Percentiles rank a stretch among this genome's conserved stretches.
phyloP scores from a whole-genome alignment of 208 protist species.

The Trypanosoma avium region DNA sequence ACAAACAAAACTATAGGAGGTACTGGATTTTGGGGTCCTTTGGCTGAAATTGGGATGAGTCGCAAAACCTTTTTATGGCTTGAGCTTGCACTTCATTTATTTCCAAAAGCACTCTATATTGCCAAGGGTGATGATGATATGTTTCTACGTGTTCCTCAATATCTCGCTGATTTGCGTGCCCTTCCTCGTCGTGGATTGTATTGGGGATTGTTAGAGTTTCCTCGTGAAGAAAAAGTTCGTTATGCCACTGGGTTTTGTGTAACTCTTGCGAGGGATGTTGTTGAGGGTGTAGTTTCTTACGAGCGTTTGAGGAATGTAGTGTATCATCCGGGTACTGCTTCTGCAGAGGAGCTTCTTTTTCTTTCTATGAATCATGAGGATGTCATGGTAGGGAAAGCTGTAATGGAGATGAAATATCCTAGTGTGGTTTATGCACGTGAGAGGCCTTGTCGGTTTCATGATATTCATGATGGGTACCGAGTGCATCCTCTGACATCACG shows the following conservation, averaged over 20 bases:
- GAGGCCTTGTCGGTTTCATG: slow-evolving; percentile 7
- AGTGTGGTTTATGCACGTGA: neutral
- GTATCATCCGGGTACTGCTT: neutral
- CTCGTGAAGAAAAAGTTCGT: neutral
- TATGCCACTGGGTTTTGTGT: slow-evolving; percentile 5
- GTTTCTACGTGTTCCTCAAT: slow-evolving; percentile 47
- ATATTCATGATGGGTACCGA: slow-evolving; percentile 1
- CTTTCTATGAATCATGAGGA: slow-evolving; percentile 15
- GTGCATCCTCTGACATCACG: neutral
- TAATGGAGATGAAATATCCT: neutral
- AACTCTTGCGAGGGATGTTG: slow-evolving; percentile 7
- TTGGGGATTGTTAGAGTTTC: neutral
- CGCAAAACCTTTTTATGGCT: slow-evolving; percentile 46
- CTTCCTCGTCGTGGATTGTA: slow-evolving; percentile 12
- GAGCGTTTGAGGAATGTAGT: slow-evolving; percentile 1
- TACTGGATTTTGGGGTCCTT: neutral
- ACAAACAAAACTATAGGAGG: slow-evolving; percentile 10
- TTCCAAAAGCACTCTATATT: slow-evolving; percentile 35
- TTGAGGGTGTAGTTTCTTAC: slow-evolving; percentile 3
- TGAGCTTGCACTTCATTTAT: slow-evolving; percentile 29
- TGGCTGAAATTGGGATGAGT: slow-evolving; percentile 12
- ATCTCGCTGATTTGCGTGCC: slow-evolving; percentile 29
- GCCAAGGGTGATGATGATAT: slow-evolving; percentile 47
- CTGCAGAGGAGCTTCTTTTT: neutral
- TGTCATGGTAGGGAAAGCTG: slow-evolving; percentile 4